Conservation (phyloP, 2,329 filamentous ascomycete species). For the Colletotrichum trifolii region DNA sequence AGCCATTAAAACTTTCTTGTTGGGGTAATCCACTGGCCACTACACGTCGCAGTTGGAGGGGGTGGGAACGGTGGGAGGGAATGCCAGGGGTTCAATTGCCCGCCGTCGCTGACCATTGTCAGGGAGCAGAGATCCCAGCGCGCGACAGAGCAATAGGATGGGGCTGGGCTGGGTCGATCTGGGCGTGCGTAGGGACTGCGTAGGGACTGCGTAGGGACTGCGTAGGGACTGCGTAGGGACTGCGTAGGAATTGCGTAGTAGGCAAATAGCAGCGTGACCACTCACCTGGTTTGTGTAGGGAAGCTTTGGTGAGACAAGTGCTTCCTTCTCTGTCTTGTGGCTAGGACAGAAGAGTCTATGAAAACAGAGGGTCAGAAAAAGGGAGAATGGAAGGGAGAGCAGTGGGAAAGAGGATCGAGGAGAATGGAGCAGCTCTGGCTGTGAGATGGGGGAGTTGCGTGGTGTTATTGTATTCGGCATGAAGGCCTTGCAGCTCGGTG, state of each 20-base stretch:
- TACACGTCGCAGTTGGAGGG: slow-evolving; percentile 4
- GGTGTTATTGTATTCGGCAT: slow-evolving; percentile 34
- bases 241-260: no score
- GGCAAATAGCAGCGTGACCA: neutral
- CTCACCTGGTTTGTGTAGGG: slow-evolving; percentile 26
- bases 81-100: slow-evolving; percentile 27
- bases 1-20: slow-evolving; percentile 35
- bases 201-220: no score
- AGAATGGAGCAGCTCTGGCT: neutral
- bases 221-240: no score
- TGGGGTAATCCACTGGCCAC: slow-evolving; percentile 17
- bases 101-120: slow-evolving; percentile 16
- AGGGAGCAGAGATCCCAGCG: slow-evolving; percentile 2
- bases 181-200: no score
- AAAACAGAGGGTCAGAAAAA: slow-evolving; percentile 26
- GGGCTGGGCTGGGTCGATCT: neutral
- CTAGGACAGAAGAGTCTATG: slow-evolving; percentile 33
- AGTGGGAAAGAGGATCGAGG: slow-evolving; percentile 29
- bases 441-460: slow-evolving; percentile 12
- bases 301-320: slow-evolving; percentile 29
- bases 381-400: slow-evolving; percentile 35
- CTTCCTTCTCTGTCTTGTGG: slow-evolving; percentile 34
- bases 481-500: neutral
- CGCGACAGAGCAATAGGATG: slow-evolving; percentile 6
- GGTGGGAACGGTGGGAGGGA: slow-evolving; percentile 19